Conservation (phyloP, 768 basidiomycete genomes). For the Sutorius australiensis region DNA sequence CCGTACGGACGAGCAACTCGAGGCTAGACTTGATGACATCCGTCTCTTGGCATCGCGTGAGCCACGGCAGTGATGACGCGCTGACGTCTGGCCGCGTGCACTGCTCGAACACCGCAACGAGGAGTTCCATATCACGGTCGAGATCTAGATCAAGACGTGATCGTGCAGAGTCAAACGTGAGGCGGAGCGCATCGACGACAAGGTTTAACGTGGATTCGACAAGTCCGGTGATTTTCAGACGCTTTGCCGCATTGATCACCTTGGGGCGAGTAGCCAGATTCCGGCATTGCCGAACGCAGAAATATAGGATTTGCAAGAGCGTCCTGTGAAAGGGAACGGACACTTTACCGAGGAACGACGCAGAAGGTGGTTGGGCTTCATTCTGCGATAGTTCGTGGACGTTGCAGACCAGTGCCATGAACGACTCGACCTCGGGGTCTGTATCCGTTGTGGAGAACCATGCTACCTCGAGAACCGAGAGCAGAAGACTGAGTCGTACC, state of each 20-base stretch:
- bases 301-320: constrained; percentile 77
- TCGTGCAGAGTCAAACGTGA: constrained; percentile 63
- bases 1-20: constrained; percentile 63
- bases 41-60: constrained; percentile 74
- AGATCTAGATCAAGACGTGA: constrained; percentile 56
- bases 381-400: constrained; percentile 66
- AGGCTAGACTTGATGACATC: constrained; percentile 75
- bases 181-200: constrained; percentile 62
- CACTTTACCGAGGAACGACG: constrained; percentile 64
- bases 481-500: constrained; percentile 66
- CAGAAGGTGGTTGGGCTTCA: constrained; percentile 67
- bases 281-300: constrained; percentile 63
- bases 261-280: constrained; percentile 47
- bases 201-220: constrained; percentile 61
- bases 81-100: constrained; percentile 67
- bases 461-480: constrained; percentile 73
- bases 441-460: constrained; percentile 67
- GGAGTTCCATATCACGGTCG: constrained; percentile 76
- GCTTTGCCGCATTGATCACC: constrained; percentile 54
- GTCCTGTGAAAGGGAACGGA: constrained; percentile 73
- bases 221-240: constrained; percentile 53
- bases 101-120: constrained; percentile 81
- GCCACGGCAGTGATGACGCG: constrained; percentile 70
- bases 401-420: constrained; percentile 59
- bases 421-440: constrained; percentile 50